These are phyloP conservation scores for Fusarium mangiferae DNA, from an alignment of 2,329 filamentous ascomycete genomes.

Conservation along the genomic window DNA sequence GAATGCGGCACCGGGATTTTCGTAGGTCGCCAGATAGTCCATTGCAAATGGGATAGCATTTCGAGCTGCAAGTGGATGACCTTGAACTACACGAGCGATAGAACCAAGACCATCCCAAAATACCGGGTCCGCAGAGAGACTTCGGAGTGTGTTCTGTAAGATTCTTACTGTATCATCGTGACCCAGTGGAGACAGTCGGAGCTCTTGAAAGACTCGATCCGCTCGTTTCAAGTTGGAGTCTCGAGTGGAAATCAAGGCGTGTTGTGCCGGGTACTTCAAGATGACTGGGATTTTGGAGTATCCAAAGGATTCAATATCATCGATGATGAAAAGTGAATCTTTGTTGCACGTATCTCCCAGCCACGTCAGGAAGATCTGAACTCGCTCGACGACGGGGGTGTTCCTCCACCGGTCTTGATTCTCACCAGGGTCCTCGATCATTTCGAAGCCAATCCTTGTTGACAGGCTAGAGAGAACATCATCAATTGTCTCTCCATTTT, in stretches of 20 bases:
- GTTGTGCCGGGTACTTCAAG: not conserved
- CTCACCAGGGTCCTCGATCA: accelerated
- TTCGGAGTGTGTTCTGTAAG: accelerated
- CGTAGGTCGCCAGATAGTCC: accelerated
- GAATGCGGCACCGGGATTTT: not conserved
- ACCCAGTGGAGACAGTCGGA: accelerated
- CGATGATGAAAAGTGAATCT: accelerated
- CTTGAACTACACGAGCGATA: accelerated
- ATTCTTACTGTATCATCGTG: not conserved
- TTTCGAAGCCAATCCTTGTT: not conserved
- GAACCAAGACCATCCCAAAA: not conserved
- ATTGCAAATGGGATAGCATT: not conserved
- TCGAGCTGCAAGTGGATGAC: not conserved
- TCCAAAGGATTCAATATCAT: not conserved
- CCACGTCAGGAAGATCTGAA: not conserved
- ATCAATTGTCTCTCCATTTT: accelerated
- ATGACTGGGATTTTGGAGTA: not conserved
- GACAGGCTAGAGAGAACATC: not conserved
- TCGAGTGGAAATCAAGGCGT: not conserved
- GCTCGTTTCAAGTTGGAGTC: not conserved
- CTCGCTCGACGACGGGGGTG: accelerated
- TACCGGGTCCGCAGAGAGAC: accelerated
- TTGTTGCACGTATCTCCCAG: accelerated
- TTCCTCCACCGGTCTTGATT: not conserved
- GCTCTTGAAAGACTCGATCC: not conserved